These are phyloP conservation scores for Chaetomiaceae sp. DNA, from an alignment of 2,329 filamentous ascomycete species.

Conservation along the genomic window DNA sequence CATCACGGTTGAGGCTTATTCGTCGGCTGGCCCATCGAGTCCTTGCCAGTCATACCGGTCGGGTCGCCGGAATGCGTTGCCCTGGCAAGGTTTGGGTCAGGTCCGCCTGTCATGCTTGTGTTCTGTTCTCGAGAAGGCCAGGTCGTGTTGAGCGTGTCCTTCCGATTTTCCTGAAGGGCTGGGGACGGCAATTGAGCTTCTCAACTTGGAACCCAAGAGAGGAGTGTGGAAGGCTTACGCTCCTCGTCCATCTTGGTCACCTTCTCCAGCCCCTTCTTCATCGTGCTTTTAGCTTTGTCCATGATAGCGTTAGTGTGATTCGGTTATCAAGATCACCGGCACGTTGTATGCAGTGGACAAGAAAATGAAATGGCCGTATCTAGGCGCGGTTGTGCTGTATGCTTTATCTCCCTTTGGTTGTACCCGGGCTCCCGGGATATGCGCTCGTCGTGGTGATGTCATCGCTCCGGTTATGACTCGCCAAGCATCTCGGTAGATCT, in stretches of 20 bases:
- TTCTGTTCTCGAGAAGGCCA: conserved; percentile 11
- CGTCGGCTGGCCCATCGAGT: conserved; percentile 3
- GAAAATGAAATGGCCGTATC: no score
- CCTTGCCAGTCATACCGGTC: not conserved
- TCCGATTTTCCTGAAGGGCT: conserved; percentile 8
- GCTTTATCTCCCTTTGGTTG: not conserved
- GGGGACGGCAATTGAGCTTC: not conserved
- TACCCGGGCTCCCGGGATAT: not conserved
- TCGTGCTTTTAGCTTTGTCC: conserved; percentile 13
- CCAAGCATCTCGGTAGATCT: not conserved
- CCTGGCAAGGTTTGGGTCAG: conserved; percentile 1
- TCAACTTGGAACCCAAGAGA: no score
- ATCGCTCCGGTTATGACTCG: not conserved
- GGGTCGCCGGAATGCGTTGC: not conserved
- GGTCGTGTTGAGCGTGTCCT: conserved; percentile 1
- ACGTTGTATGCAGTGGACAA: not conserved
- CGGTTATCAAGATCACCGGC: not conserved
- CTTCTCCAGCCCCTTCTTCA: conserved; percentile 16
- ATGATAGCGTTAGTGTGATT: not conserved
- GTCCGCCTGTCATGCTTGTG: conserved; percentile 10
- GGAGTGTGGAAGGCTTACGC: not conserved
- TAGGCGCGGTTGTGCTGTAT: no score
- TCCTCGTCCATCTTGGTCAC: conserved; percentile 6
- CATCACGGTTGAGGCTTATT: conserved; percentile 6
- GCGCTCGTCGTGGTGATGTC: not conserved